A percentile compares a stretch with the other conserved stretches of the same genome.
phyloP scores from a whole-genome alignment of 192 early-diverging fungal genomes.

The Allomyces macrogynus region DNA sequence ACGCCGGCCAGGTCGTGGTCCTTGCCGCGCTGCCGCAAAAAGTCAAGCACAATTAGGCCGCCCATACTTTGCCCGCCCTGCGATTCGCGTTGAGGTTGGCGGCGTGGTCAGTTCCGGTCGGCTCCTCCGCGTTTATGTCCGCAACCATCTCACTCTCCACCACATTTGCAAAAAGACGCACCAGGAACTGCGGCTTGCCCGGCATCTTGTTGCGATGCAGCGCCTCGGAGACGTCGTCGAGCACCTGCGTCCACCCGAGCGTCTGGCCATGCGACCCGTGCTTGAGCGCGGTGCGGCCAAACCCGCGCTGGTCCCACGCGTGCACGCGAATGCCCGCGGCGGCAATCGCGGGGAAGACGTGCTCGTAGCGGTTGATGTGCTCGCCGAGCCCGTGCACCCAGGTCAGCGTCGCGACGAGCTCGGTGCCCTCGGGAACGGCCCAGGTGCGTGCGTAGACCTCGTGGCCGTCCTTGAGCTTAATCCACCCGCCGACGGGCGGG shows the following conservation, averaged over 20 bases:
- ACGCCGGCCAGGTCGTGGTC: conserved; percentile 2
- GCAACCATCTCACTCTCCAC: no score
- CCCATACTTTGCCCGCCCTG: not conserved
- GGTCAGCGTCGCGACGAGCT: conserved; percentile 16
- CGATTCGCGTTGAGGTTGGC: no score
- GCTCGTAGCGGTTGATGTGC: conserved; percentile 27
- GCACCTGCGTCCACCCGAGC: conserved; percentile 18
- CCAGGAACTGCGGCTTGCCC: conserved; percentile 23
- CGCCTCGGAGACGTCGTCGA: conserved; percentile 25
- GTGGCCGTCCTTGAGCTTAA: not conserved
- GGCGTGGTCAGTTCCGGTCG: no score
- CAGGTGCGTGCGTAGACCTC: not conserved
- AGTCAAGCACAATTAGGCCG: not conserved
- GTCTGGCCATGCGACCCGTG: conserved; percentile 20
- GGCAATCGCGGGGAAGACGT: conserved; percentile 32
- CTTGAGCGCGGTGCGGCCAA: conserved; percentile 36
- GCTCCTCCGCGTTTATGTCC: no score
- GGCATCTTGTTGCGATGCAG: conserved; percentile 12
- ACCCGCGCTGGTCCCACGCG: conserved; percentile 44
- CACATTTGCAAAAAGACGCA: conserved; percentile 14
- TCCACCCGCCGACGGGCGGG: not conserved
- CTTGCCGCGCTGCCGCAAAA: not conserved
- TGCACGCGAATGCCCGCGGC: conserved; percentile 29
- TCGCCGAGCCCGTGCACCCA: conserved; percentile 21
- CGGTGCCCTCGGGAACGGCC: conserved; percentile 4